Evolutionary conservation across 805 yeast genomes (phyloP).

Genomic region (Blastobotrys muscicola): DNA sequence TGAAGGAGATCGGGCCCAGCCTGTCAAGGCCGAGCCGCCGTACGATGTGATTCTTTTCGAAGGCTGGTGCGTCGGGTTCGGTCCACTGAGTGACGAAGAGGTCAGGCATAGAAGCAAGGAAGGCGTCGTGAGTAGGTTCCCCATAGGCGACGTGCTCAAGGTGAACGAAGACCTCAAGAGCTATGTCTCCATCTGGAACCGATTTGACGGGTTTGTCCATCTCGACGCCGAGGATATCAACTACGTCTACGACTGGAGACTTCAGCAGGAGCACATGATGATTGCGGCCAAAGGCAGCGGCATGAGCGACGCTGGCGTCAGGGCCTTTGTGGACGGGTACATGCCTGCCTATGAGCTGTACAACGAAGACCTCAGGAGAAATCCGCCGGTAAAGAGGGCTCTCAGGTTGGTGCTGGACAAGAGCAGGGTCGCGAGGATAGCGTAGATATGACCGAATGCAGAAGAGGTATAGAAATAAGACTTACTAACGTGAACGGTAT

Average conservation of each 20-base stretch:
- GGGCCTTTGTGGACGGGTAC: slow-evolving; percentile 64
- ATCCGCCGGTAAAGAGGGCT: slow-evolving; percentile 3
- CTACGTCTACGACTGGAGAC: slow-evolving; percentile 71
- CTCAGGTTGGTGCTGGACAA: slow-evolving; percentile 9
- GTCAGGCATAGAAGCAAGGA: slow-evolving; percentile 12
- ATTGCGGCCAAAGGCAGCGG: slow-evolving; percentile 52
- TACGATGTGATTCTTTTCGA: slow-evolving; percentile 69
- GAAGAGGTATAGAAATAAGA: no score
- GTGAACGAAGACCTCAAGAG: slow-evolving; percentile 44
- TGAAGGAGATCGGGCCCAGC: slow-evolving; percentile 62
- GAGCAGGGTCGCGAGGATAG: slow-evolving; percentile 1
- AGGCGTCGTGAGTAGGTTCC: slow-evolving; percentile 22
- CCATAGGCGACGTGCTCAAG: slow-evolving; percentile 22
- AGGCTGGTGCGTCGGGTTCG: slow-evolving; percentile 91
- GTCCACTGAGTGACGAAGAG: slow-evolving; percentile 30
- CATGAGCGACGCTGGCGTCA: slow-evolving; percentile 69
- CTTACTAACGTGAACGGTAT: no score
- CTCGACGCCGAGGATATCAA: slow-evolving; percentile 49
- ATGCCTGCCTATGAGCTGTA: slow-evolving; percentile 79
- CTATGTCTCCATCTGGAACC: slow-evolving; percentile 48
- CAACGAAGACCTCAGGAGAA: slow-evolving; percentile 10
- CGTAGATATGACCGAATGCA: no score
- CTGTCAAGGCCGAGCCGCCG: slow-evolving; percentile 32
- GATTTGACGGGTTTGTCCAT: slow-evolving; percentile 51
- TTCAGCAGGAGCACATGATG: slow-evolving; percentile 58